These are phyloP conservation scores for Mollisia scopiformis DNA, from an alignment of 2,329 filamentous ascomycete species.

Conservation along the genomic window DNA sequence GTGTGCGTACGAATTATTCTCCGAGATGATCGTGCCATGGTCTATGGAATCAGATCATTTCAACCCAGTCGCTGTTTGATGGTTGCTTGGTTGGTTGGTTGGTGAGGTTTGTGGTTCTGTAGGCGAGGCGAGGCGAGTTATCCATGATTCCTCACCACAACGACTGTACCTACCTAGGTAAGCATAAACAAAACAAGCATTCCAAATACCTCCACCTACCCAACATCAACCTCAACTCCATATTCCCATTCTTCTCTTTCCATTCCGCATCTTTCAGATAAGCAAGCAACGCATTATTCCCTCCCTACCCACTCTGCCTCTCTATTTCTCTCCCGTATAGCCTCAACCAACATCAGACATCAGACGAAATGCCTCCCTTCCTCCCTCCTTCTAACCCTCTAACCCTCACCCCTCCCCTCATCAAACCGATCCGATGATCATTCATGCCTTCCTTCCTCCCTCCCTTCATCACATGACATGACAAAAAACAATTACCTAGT, in stretches of 20 bases:
- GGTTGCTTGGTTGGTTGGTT: no score
- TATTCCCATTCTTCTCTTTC: background rate
- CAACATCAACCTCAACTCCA: background rate
- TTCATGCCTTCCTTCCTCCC: constrained; percentile 3
- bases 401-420: background rate
- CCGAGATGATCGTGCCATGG: no score
- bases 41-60: no score
- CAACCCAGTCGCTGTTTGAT: no score
- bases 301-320: no score
- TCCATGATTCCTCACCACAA: no score
- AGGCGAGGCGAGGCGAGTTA: no score
- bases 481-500: no score
- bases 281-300: background rate
- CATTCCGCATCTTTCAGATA: background rate
- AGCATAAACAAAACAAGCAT: background rate
- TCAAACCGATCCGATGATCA: constrained; percentile 17
- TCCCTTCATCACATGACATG: no score
- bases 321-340: background rate
- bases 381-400: background rate
- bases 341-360: background rate
- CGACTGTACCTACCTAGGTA: no score
- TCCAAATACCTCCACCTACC: background rate
- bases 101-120: no score
- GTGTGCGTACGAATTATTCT: no score
- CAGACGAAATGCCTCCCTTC: constrained; percentile 3